Evolutionary conservation across 2,329 filamentous ascomycete genomes (phyloP), one percentile per base, ranked within the genome.

Genomic region (Colletotrichum sp.): DNA sequence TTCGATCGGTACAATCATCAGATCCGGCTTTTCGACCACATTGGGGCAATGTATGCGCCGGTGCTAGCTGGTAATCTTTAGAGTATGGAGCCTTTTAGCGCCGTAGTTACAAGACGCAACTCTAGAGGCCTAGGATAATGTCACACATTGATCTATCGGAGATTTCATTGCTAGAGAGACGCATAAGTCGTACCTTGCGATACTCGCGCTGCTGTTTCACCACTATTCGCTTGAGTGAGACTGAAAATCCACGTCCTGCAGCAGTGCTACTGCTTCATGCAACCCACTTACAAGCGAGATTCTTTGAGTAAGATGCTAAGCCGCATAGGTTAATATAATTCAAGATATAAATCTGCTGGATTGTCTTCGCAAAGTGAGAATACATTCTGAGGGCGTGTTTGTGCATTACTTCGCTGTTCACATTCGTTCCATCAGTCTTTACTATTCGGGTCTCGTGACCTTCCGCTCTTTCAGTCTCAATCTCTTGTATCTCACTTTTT

Each of bases 241-340:
- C 18, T n/a, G 18, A 43, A 43, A 2, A 0, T 43, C 18, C 18
- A n/a, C 18, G 9, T n/a, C 38, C 9, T 48, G 9, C 38, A 7
- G 5, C 38, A 48, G 9, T n/a, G 18, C 38, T n/a, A 9, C 38
- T 48, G 38, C 18, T n/a, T 48, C 5, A 48, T 48, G 6, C 9
- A 48, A 48, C 38, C 38, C 38, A n/a, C 38, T 48, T 7, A 12
- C 18, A 12, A 43, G 38, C 18, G 18, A 7, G 18, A 48, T 48
- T 48, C 38, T n/a, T 12, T 48, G 18, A 7, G 18, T n/a, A 43
- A 48, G 38, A 48, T 48, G 9, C 38, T 0, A 48, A 48, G 38
- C 0, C 18, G 18, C 9, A 48, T 12, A 12, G 36, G 1, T 2
- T 3, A 43, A 10, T 3, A 3, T n/a, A 1, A 7, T 2, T 12